Evolutionary conservation across 768 basidiomycete species (phyloP).

Genomic region (Serendipita sp.): DNA sequence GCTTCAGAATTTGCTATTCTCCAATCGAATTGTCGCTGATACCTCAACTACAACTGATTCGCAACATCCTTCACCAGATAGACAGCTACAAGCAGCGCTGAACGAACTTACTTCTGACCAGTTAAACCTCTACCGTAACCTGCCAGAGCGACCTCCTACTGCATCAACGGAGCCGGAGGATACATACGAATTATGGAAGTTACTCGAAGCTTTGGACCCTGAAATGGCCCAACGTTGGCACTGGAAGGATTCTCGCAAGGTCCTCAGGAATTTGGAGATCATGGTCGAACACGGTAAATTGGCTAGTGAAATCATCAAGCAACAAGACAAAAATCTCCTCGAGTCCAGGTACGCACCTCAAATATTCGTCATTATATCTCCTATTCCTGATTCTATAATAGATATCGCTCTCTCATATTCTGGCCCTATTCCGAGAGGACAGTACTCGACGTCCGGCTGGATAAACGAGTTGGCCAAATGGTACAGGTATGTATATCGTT

Average conservation of each 20-base stretch:
- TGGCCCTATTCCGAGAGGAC: slow-evolving; percentile 75
- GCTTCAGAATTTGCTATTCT: slow-evolving; percentile 91
- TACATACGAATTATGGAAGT: slow-evolving; percentile 46
- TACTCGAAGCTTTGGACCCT: slow-evolving; percentile 58
- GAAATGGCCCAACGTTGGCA: slow-evolving; percentile 76
- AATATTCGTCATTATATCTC: neutral
- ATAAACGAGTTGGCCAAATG: slow-evolving; percentile 80
- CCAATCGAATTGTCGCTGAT: slow-evolving; percentile 40
- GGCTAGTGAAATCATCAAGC: slow-evolving; percentile 50
- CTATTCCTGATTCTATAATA: slow-evolving; percentile 18
- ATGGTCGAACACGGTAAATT: slow-evolving; percentile 52
- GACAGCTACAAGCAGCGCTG: slow-evolving; percentile 32
- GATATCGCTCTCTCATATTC: slow-evolving; percentile 74
- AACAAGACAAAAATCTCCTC: slow-evolving; percentile 34
- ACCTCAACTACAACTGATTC: neutral
- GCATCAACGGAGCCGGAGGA: slow-evolving; percentile 38
- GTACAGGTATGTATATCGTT: slow-evolving; percentile 38
- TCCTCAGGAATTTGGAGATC: slow-evolving; percentile 61
- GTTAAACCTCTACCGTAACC: slow-evolving; percentile 30
- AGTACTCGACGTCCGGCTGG: slow-evolving; percentile 48
- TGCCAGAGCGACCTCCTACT: slow-evolving; percentile 45
- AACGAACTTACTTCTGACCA: slow-evolving; percentile 12
- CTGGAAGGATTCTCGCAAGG: slow-evolving; percentile 88
- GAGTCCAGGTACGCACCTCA: slow-evolving; percentile 13
- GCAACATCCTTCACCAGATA: slow-evolving; percentile 21